Evolutionary conservation across 2,329 filamentous ascomycete species (phyloP), one percentile per base, ranked within the genome.

Genomic region (Aschersonia sp.): DNA sequence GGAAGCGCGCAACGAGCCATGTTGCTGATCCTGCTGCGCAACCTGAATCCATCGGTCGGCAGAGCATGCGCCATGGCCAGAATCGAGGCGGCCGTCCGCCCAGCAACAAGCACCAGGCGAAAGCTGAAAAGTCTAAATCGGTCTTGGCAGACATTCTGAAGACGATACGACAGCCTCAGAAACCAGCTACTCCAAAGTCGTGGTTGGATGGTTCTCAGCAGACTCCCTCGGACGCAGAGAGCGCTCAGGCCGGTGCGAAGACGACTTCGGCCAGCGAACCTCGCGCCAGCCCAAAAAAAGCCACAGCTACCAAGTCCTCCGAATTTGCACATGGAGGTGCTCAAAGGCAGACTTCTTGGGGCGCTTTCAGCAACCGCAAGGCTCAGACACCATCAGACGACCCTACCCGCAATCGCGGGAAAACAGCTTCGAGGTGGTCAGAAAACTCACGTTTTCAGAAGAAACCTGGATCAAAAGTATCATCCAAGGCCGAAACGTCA

Each of bases 111-210:
- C 45, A 48, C 30, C 45, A 53, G 14, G 44, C 49, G n/a, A 45
- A 51, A 46, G 45, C 48, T 31, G 47, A 50, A 41, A 48, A 56
- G 43, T 61, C 59, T 10, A 60, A 53, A 22, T 56, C 59, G 2
- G 52, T 62, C 6, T 53, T 64, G 37, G 60, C 61, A 4, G 56
- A 63, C 37, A 60, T 61, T n/a, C 58, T 64, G 52, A 62, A 55
- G 45, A 54, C 57, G 43, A 54, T 58, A 41, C 53, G 54, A 44
- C 48, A 54, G 14, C 55, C 59, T n/a, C 53, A 48, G 31, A 47
- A 54, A 5, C 55, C 59, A 7, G 50, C 52, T 30, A 58, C 59
- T 5, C 58, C 60, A 3, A 51, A 48, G 30, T 55, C 58, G 5
- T 56, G 58, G 55, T 29, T 29, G 41, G 30, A 47, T 5, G 35